Evolutionary conservation across 495 filamentous ascomycete genomes (phyloP).

Genomic region (Geoglossum glabrum): DNA sequence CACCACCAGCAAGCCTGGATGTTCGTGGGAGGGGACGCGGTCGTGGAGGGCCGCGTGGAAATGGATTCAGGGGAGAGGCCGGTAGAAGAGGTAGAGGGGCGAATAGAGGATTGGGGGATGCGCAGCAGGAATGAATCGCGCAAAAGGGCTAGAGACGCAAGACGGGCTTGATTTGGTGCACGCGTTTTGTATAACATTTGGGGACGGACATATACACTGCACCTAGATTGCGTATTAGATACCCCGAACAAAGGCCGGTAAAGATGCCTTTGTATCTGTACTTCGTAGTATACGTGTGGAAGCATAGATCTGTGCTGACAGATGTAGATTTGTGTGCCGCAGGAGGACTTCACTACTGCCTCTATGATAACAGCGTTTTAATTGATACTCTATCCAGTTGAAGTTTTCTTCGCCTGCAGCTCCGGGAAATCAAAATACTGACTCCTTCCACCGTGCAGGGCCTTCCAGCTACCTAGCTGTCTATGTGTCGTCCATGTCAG

Average conservation of each 20-base stretch:
- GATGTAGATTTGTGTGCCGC: neutral
- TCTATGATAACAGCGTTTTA: neutral
- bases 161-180: neutral
- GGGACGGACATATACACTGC: neutral
- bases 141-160: neutral
- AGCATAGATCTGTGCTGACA: too few species aligned
- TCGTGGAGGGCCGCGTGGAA: conserved; percentile 15
- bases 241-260: neutral
- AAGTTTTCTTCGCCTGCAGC: conserved; percentile 35
- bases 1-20: conserved; percentile 55
- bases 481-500: conserved; percentile 48
- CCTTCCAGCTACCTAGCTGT: conserved; percentile 41
- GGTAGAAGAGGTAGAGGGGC: conserved; percentile 6
- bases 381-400: neutral
- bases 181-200: neutral
- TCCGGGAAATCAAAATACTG: conserved; percentile 53
- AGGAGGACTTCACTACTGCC: neutral
- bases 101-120: conserved; percentile 2
- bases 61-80: neutral
- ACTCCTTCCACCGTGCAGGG: conserved; percentile 38
- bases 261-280: neutral
- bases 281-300: too few species aligned
- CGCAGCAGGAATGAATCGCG: neutral
- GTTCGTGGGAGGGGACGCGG: conserved; percentile 34
- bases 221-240: neutral